Conservation (phyloP, 129 eudicot genomes). For the Heracleum sosnowskyi region DNA sequence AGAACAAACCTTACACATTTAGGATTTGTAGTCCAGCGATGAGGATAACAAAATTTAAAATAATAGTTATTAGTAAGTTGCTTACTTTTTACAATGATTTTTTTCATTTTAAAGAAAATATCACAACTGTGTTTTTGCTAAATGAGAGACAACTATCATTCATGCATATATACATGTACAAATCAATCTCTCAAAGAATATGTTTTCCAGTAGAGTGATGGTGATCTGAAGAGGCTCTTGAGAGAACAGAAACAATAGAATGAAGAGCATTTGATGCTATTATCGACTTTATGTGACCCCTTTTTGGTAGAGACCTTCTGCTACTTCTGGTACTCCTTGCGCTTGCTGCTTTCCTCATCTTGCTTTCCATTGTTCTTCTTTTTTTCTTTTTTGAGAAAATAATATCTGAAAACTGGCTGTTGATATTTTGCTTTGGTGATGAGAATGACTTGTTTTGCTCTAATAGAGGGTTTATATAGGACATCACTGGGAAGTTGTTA, state of each 20-base stretch:
- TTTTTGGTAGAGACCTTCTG: conserved; percentile 40
- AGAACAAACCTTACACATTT: not conserved
- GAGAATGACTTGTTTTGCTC: conserved; percentile 1
- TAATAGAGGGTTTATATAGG: not conserved
- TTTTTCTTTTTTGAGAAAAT: not conserved
- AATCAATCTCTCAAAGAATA: not conserved
- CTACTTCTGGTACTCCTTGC: conserved; percentile 15
- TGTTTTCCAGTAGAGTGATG: conserved; percentile 1
- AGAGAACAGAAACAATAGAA: conserved; percentile 31
- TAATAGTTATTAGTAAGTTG: no score
- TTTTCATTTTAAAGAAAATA: not conserved
- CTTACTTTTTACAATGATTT: not conserved
- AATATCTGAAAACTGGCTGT: not conserved
- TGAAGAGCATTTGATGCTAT: conserved; percentile 54
- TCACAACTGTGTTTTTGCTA: not conserved
- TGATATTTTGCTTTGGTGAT: not conserved
- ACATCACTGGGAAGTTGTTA: not conserved
- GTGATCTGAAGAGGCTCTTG: conserved; percentile 21
- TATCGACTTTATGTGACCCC: conserved; percentile 53
- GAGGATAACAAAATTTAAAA: no score
- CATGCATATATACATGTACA: not conserved
- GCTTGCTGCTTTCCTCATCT: conserved; percentile 6
- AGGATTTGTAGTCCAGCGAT: not conserved
- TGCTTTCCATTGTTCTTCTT: conserved; percentile 17
- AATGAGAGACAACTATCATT: not conserved